Percentiles rank a stretch among this genome's conserved stretches.
Conservation (phyloP, 2,329 filamentous ascomycete genomes). For the Fusarium austroafricanum region DNA sequence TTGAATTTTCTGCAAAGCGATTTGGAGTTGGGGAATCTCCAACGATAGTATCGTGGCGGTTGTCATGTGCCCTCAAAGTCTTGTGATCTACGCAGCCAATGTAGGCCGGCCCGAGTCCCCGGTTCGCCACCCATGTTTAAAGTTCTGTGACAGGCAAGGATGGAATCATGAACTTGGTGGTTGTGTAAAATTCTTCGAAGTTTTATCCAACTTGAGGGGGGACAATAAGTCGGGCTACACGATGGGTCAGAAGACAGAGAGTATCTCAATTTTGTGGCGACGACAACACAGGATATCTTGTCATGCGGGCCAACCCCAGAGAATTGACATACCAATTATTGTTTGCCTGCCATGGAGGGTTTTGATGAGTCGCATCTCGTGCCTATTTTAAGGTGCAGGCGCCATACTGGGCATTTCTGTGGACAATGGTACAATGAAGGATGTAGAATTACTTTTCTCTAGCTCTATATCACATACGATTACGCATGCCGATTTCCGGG, state of each 20-base stretch:
- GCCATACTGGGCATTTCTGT: not conserved
- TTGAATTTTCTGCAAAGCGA: too few species aligned
- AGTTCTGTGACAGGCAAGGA: not conserved
- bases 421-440: too few species aligned
- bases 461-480: not conserved
- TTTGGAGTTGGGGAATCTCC: not conserved
- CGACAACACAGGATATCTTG: not conserved
- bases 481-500: not conserved
- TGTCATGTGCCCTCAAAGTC: not conserved
- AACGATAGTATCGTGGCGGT: not conserved
- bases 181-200: too few species aligned
- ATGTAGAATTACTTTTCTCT: not conserved
- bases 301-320: not conserved
- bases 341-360: too few species aligned
- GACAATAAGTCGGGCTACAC: not conserved
- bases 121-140: not conserved
- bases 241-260: not conserved
- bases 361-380: not conserved
- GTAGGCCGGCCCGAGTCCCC: not conserved
- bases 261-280: too few species aligned
- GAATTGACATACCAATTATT: not conserved
- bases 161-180: too few species aligned
- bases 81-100: not conserved
- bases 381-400: not conserved
- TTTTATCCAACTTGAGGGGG: not conserved